Conservation (phyloP, 2,329 filamentous ascomycete genomes). For the Camillea tinctor region DNA sequence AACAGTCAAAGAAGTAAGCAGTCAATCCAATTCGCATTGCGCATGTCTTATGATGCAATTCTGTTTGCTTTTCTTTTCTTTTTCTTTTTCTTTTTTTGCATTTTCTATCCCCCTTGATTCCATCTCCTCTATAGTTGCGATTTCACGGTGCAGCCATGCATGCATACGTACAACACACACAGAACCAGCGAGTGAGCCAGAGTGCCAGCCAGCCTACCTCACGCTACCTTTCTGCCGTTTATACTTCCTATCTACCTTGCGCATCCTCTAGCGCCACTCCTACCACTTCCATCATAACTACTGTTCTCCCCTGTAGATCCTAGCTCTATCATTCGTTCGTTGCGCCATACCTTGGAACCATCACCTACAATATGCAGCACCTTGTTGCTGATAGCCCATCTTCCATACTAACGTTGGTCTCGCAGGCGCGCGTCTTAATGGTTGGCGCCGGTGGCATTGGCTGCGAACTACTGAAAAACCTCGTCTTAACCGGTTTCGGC, state of each 20-base stretch:
- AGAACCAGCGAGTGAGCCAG: too few species aligned
- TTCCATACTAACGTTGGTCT: constrained; percentile 34
- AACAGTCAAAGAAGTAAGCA: constrained; percentile 65
- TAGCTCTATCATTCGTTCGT: not conserved
- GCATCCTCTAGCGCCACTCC: constrained; percentile 5
- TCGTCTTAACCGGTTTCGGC: constrained; percentile 87
- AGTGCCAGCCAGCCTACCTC: too few species aligned
- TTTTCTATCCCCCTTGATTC: too few species aligned
- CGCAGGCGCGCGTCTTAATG: constrained; percentile 81
- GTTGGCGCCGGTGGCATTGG: constrained; percentile 97
- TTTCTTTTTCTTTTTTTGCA: too few species aligned
- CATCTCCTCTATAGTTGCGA: not conserved
- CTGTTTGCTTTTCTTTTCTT: not conserved
- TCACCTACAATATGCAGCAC: constrained; percentile 16
- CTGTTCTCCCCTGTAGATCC: too few species aligned
- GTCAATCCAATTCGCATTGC: constrained; percentile 12
- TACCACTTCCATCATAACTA: not conserved
- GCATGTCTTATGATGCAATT: not conserved
- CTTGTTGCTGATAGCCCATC: constrained; percentile 1
- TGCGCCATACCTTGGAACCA: not conserved
- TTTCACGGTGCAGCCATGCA: not conserved
- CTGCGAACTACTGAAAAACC: constrained; percentile 95
- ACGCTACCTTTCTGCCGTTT: not conserved
- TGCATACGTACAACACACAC: too few species aligned
- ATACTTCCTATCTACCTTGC: not conserved